Conservation (phyloP, 257 asterid genomes). For the Scutellaria baicalensis region DNA sequence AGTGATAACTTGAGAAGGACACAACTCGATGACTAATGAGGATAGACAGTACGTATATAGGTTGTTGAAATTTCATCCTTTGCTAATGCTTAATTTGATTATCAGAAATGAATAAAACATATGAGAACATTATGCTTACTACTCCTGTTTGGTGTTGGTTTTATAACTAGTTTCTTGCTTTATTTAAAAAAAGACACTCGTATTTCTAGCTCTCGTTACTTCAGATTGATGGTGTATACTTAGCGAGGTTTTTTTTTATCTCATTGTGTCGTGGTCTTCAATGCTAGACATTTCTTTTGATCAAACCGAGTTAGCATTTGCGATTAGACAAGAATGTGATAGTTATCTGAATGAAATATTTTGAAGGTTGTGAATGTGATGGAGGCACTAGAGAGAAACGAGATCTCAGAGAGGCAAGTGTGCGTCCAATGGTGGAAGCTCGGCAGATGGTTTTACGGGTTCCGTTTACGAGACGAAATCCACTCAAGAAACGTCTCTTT, state of each 20-base stretch:
- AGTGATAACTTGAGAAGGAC: too few species aligned
- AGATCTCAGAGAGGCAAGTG: conserved; percentile 57
- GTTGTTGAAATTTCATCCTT: background rate
- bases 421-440: conserved; percentile 88
- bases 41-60: background rate
- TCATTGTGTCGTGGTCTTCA: too few species aligned
- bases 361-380: conserved; percentile 37
- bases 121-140: background rate
- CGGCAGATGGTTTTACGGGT: conserved; percentile 77
- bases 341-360: background rate
- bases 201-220: background rate
- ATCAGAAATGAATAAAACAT: background rate
- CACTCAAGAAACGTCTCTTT: conserved; percentile 41
- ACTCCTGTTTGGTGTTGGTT: background rate
- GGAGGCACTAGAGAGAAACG: conserved; percentile 38
- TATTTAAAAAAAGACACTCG: background rate
- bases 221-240: too few species aligned
- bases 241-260: too few species aligned
- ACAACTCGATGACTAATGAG: too few species aligned
- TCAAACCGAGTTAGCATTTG: too few species aligned
- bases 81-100: background rate
- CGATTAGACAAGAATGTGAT: too few species aligned
- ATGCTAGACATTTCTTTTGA: too few species aligned
- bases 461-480: conserved; percentile 56
- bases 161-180: background rate